Evolutionary conservation across 495 filamentous ascomycete species (phyloP).

Genomic region (Saxophila tyrrhenica): DNA sequence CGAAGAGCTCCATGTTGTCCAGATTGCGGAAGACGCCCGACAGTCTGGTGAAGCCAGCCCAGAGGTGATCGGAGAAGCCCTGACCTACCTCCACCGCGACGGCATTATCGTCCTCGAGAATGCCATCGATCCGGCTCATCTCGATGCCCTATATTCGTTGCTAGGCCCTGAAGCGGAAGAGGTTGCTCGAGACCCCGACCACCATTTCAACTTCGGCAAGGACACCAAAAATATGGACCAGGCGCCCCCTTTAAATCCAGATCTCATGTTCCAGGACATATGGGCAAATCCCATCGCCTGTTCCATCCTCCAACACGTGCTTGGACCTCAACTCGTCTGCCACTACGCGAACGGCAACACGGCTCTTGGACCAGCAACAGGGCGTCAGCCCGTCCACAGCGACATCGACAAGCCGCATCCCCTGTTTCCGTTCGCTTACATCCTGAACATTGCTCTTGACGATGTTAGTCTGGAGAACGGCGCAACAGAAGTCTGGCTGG

Average conservation of each 20-base stretch:
- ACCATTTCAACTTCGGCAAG: conserved; percentile 19
- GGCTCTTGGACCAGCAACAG: conserved; percentile 19
- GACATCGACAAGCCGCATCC: conserved; percentile 49
- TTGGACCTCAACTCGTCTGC: conserved; percentile 18
- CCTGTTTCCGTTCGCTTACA: conserved; percentile 40
- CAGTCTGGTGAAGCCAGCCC: not conserved
- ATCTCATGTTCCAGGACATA: conserved; percentile 20
- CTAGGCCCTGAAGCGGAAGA: conserved; percentile 13
- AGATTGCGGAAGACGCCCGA: conserved; percentile 2
- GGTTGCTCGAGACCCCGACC: conserved; percentile 13
- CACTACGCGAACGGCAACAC: conserved; percentile 30
- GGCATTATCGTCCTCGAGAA: conserved; percentile 15
- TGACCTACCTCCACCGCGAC: conserved; percentile 14
- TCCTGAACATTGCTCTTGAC: conserved; percentile 44
- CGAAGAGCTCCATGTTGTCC: conserved; percentile 5
- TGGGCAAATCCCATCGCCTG: conserved; percentile 31
- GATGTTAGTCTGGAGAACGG: conserved; percentile 45
- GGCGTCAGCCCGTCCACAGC: conserved; percentile 36
- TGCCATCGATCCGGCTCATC: conserved; percentile 14
- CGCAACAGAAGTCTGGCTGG: conserved; percentile 50
- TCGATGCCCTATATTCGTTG: conserved; percentile 3
- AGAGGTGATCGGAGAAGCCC: conserved; percentile 12
- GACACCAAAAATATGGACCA: conserved; percentile 11
- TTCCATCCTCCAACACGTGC: conserved; percentile 16
- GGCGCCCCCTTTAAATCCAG: not conserved